Base-by-base conservation (phyloP, 352 stramenopile species). In the Phytophthora multivora region DNA sequence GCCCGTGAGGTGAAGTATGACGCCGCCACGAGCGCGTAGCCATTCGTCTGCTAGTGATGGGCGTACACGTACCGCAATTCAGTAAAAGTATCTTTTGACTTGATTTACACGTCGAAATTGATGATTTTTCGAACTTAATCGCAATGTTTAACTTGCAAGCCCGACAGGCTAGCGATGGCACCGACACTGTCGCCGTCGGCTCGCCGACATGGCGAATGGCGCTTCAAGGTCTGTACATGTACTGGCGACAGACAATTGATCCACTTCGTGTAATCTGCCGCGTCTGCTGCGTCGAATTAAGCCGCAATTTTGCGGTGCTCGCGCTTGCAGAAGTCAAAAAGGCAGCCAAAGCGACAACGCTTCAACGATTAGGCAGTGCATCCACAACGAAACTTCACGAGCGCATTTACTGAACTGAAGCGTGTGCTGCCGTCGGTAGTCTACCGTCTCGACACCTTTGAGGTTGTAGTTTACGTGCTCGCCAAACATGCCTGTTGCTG, bases 71-170 rank as follows among this genome's bases (percentile, higher is more conserved):
- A 35, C 30, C 19, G 35, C 26, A 43, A 45, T 25, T 16, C n/a
- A 40, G 28, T 42, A 48, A 53, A 63, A 50, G 39, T 59, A 65
- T 65, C 38, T 58, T 63, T 59, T 55, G 25, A 42, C 43, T 63
- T 56, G 23, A 55, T 51, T 52, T 18, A 12, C 36, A 35, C 21
- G 25, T 21, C 15, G 7, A 16, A 6, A 16, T 2, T 39, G 26
- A 31, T 31, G 26, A 31, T 31, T 31, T 6, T 31, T 31, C 21
- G 21, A 23, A 23, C 21, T 4, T 31, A 31, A 10, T 31, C 5
- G 26, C 26, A 33, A 13, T 33, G 21, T 23, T 23, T 23, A 23
- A 4, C 21, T 23, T 4, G 28, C 28, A 33, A 33, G 28, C 28
- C 0, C 28, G 28, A 33, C 28, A 46, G 49, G 47, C 47, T 45